Evolutionary conservation across 371 early-diverging fungal species (phyloP).

Genomic region (Rhizopus microsporus): DNA sequence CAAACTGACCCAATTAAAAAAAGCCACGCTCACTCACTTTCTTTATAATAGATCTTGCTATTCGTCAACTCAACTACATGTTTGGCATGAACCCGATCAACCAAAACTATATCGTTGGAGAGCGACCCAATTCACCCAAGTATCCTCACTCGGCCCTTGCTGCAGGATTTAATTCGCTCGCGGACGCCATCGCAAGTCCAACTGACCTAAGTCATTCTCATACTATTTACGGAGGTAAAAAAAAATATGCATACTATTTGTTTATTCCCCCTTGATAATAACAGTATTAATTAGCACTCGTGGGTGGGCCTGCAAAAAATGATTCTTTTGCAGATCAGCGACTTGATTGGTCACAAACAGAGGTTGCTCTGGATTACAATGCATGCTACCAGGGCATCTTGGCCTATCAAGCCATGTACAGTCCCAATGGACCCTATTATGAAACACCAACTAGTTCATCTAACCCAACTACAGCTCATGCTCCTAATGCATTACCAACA

Average conservation of each 20-base stretch:
- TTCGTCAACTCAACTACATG: slow-evolving; percentile 42
- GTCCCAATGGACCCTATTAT: slow-evolving; percentile 11
- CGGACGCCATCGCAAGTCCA: slow-evolving; percentile 7
- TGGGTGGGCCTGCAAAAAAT: slow-evolving; percentile 52
- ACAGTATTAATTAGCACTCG: slow-evolving; percentile 30
- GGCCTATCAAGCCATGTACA: slow-evolving; percentile 49
- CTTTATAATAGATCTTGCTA: slow-evolving; percentile 17
- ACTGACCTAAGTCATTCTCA: slow-evolving; percentile 4
- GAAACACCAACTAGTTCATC: neutral
- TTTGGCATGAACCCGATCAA: slow-evolving; percentile 53
- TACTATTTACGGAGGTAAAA: slow-evolving; percentile 25
- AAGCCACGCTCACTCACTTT: neutral
- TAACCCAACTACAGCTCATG: too few species aligned
- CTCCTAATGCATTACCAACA: neutral
- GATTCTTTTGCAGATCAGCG: slow-evolving; percentile 44
- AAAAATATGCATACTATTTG: slow-evolving; percentile 1
- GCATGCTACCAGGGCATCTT: slow-evolving; percentile 49
- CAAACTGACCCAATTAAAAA: neutral
- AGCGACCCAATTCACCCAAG: slow-evolving; percentile 46
- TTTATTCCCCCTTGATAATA: neutral
- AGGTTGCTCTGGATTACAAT: slow-evolving; percentile 59
- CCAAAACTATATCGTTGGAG: slow-evolving; percentile 52
- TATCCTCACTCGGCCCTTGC: slow-evolving; percentile 55
- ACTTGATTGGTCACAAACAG: slow-evolving; percentile 47
- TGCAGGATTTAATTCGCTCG: slow-evolving; percentile 23